Conservation (phyloP, 2,329 filamentous ascomycete species). For the Reticulascus tulasneorum region DNA sequence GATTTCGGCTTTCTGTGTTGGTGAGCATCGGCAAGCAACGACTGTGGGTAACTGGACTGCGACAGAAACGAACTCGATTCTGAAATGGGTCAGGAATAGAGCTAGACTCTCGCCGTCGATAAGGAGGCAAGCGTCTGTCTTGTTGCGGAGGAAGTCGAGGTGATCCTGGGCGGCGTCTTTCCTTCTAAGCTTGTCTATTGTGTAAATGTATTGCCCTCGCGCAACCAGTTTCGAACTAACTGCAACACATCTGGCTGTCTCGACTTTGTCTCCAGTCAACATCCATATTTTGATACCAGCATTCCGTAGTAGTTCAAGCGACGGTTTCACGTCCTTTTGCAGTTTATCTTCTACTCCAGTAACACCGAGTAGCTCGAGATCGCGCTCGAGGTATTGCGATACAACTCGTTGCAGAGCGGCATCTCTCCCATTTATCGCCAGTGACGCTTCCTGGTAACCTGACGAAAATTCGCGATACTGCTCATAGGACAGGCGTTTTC, state of each 20-base stretch:
- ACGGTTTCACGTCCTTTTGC: slow-evolving; percentile 92
- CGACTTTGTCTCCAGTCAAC: slow-evolving; percentile 97
- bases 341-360: slow-evolving; percentile 97
- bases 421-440: slow-evolving; percentile 78
- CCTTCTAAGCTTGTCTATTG: slow-evolving; percentile 77
- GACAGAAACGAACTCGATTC: slow-evolving; percentile 79
- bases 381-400: slow-evolving; percentile 75
- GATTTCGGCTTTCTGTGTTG: slow-evolving; percentile 93
- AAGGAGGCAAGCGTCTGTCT: slow-evolving; percentile 80
- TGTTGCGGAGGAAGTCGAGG: slow-evolving; percentile 82
- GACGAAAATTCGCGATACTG: slow-evolving; percentile 78
- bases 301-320: slow-evolving; percentile 89
- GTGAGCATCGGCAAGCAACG: slow-evolving; percentile 93
- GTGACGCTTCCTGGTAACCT: slow-evolving; percentile 72
- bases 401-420: slow-evolving; percentile 76
- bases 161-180: slow-evolving; percentile 84
- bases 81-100: slow-evolving; percentile 78
- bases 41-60: slow-evolving; percentile 88
- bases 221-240: slow-evolving; percentile 92
- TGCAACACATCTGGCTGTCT: slow-evolving; percentile 93
- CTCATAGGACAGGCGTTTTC: slow-evolving; percentile 73
- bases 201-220: slow-evolving; percentile 92
- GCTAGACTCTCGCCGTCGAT: slow-evolving; percentile 91
- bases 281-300: slow-evolving; percentile 99
- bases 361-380: slow-evolving; percentile 91